These are phyloP conservation scores for Aspergillus novoparasiticus DNA, from an alignment of 2,329 filamentous ascomycete genomes.

Conservation along the genomic window DNA sequence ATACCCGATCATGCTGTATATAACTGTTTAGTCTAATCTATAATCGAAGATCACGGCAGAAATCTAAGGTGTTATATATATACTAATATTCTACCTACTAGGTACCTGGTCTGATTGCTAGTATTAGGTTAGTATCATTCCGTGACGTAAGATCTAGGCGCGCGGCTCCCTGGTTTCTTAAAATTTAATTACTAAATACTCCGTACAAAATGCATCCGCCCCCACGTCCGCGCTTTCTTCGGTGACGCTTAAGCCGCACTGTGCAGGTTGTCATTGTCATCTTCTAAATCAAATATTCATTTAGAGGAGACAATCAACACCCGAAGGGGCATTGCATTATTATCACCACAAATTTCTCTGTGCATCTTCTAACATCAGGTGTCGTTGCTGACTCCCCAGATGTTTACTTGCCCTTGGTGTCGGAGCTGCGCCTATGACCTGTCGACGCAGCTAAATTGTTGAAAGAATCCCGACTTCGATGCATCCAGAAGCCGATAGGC, in stretches of 20 bases:
- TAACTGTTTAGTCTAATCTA: conserved; percentile 24
- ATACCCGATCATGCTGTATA: conserved; percentile 25
- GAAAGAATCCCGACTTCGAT: conserved; percentile 9
- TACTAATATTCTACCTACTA: too few relatives aligned
- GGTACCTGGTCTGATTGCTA: too few relatives aligned
- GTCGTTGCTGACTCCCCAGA: conserved; percentile 13
- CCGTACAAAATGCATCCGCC: not conserved
- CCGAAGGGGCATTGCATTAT: too few relatives aligned
- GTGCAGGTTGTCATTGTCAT: not conserved
- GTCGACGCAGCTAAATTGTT: conserved; percentile 11
- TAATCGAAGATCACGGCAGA: conserved; percentile 12
- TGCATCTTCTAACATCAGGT: not conserved
- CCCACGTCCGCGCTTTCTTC: not conserved
- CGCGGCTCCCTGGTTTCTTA: not conserved
- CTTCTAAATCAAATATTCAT: not conserved
- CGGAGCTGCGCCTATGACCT: conserved; percentile 20
- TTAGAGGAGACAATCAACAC: not conserved
- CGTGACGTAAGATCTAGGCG: conserved; percentile 10
- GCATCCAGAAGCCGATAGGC: conserved; percentile 4
- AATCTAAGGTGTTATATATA: not conserved
- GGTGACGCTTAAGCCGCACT: not conserved
- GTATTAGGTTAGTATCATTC: not conserved
- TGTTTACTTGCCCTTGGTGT: conserved; percentile 17
- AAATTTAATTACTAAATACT: not conserved
- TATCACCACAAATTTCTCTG: not conserved